These are phyloP conservation scores for Raddia guianensis DNA, from an alignment of 176 grass and related monocot species.

Conservation along the genomic window DNA sequence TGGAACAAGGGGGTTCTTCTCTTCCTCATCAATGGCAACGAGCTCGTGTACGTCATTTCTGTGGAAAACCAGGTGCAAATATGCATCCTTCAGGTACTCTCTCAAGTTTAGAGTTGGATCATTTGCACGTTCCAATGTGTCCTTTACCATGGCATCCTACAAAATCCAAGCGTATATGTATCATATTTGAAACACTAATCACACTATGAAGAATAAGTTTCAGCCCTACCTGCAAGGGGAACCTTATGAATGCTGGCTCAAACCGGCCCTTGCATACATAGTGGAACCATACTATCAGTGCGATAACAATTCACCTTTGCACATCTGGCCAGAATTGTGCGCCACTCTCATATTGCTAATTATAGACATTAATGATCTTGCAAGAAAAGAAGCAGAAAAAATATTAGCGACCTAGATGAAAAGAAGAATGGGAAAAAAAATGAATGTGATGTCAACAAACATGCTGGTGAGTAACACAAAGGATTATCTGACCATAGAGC, in stretches of 20 bases:
- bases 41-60: constrained; percentile 46
- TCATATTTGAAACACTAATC: neutral
- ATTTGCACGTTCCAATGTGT: constrained; percentile 75
- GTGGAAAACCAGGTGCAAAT: constrained; percentile 82
- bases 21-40: constrained; percentile 60
- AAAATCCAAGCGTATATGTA: constrained; percentile 37
- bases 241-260: constrained; percentile 84
- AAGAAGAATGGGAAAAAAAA: constrained; percentile 1
- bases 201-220: neutral
- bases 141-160: constrained; percentile 98
- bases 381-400: constrained; percentile 31
- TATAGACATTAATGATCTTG: constrained; percentile 98
- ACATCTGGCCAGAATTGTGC: constrained; percentile 95
- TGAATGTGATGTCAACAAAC: constrained; percentile 14
- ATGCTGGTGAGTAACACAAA: neutral
- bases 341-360: constrained; percentile 82
- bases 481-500: neutral
- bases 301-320: constrained; percentile 63
- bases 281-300: constrained; percentile 85
- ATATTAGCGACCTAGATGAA: constrained; percentile 10
- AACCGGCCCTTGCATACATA: constrained; percentile 82
- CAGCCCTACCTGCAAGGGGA: constrained; percentile 73
- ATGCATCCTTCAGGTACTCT: constrained; percentile 85
- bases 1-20: constrained; percentile 61
- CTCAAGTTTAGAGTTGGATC: constrained; percentile 87